Percentiles rank a stretch among this genome's conserved stretches.
These are phyloP conservation scores for Colletotrichum melonis DNA, from an alignment of 2,329 filamentous ascomycete species.

Conservation along the genomic window DNA sequence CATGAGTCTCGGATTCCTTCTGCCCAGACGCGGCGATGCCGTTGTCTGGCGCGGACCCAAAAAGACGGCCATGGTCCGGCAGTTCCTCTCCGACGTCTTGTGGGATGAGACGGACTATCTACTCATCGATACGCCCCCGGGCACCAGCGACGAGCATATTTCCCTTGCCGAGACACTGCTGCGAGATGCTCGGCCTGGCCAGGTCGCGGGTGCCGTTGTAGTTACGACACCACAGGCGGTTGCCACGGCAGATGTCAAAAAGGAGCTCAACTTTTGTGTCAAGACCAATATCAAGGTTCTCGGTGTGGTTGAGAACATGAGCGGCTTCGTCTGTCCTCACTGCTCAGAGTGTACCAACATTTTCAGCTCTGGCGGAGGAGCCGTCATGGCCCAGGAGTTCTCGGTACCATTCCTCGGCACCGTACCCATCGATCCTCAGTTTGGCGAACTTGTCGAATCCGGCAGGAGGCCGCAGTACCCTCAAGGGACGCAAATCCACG, in stretches of 20 bases:
- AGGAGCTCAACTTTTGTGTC: conserved; percentile 91
- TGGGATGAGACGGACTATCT: conserved; percentile 93
- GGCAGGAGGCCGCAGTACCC: conserved; percentile 74
- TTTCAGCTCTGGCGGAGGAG: conserved; percentile 90
- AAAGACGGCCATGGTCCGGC: conserved; percentile 98
- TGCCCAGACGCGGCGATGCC: conserved; percentile 85
- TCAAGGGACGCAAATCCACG: conserved; percentile 71
- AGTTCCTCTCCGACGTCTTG: conserved; percentile 91
- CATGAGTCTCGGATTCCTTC: conserved; percentile 94
- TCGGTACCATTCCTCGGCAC: conserved; percentile 84
- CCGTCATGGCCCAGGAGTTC: conserved; percentile 90
- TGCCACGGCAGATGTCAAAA: conserved; percentile 91
- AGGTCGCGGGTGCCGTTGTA: conserved; percentile 88
- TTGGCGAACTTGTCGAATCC: conserved; percentile 88
- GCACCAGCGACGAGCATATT: conserved; percentile 97
- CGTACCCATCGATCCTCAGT: conserved; percentile 93
- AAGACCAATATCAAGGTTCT: conserved; percentile 85
- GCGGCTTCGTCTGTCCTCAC: conserved; percentile 85
- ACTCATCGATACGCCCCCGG: conserved; percentile 94
- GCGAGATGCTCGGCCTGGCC: conserved; percentile 68
- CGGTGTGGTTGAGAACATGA: conserved; percentile 98
- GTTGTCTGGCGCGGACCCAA: conserved; percentile 98
- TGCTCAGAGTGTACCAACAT: conserved; percentile 91
- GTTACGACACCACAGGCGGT: conserved; percentile 98
- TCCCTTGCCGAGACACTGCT: conserved; percentile 89